These are phyloP conservation scores for Zygosaccharomyces gambellarensis DNA, from an alignment of 805 yeast genomes.

Conservation along the genomic window DNA sequence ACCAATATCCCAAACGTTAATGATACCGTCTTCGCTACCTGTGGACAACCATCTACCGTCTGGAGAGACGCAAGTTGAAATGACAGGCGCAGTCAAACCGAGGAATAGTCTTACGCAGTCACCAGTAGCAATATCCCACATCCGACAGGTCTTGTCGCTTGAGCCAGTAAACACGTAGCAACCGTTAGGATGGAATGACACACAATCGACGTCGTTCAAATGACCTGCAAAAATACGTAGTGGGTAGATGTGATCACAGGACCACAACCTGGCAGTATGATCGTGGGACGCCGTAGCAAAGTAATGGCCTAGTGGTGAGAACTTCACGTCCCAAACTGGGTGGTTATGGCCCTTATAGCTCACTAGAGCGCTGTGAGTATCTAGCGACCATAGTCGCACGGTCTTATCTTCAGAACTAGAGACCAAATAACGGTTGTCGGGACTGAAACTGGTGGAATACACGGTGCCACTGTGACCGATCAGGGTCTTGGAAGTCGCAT, in stretches of 20 bases:
- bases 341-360: conserved; percentile 95
- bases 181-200: conserved; percentile 93
- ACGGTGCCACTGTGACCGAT: conserved; percentile 95
- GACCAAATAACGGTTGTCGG: conserved; percentile 76
- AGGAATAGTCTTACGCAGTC: conserved; percentile 85
- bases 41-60: conserved; percentile 96
- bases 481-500: conserved; percentile 35
- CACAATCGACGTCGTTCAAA: conserved; percentile 91
- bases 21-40: conserved; percentile 88
- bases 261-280: conserved; percentile 96
- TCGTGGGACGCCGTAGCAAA: conserved; percentile 98
- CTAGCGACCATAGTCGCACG: conserved; percentile 89
- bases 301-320: conserved; percentile 93
- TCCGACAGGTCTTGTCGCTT: conserved; percentile 88
- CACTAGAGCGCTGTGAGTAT: conserved; percentile 82
- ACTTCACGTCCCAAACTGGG: conserved; percentile 96
- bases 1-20: conserved; percentile 91
- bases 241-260: conserved; percentile 96
- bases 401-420: conserved; percentile 90
- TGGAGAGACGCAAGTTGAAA: conserved; percentile 83
- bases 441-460: conserved; percentile 83
- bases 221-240: conserved; percentile 96
- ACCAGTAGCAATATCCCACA: conserved; percentile 96
- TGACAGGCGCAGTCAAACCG: conserved; percentile 89
- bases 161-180: conserved; percentile 93